Evolutionary conservation across 805 yeast species (phyloP).

Genomic region (Starmerella stigmatis): DNA sequence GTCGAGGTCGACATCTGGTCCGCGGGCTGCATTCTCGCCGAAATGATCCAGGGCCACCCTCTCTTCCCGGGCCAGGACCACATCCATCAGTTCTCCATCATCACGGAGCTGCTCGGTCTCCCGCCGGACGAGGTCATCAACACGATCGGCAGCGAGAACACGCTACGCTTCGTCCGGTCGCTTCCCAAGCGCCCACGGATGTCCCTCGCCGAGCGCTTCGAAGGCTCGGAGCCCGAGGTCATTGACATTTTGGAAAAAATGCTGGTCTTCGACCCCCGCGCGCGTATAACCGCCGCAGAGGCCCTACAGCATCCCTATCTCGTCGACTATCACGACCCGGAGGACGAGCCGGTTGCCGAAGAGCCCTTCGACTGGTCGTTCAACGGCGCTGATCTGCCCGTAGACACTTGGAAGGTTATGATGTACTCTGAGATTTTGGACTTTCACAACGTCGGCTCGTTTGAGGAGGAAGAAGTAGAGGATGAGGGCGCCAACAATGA

Average conservation of each 20-base stretch:
- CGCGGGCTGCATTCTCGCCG: constrained; percentile 94
- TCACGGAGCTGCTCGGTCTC: constrained; percentile 89
- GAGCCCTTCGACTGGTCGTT: constrained; percentile 96
- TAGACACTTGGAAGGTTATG: constrained; percentile 98
- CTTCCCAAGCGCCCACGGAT: constrained; percentile 89
- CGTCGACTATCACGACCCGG: constrained; percentile 92
- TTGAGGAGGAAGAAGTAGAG: constrained; percentile 21
- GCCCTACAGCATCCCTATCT: constrained; percentile 84
- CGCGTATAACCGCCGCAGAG: constrained; percentile 84
- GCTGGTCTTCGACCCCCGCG: constrained; percentile 91
- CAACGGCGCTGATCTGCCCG: constrained; percentile 94
- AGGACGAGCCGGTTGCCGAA: constrained; percentile 91
- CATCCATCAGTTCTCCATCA: constrained; percentile 94
- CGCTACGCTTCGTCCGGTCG: constrained; percentile 84
- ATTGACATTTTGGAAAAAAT: constrained; percentile 77
- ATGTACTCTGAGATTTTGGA: constrained; percentile 96
- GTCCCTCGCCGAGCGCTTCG: constrained; percentile 73
- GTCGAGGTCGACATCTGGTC: constrained; percentile 97
- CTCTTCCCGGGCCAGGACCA: constrained; percentile 97
- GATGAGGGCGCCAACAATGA: neutral
- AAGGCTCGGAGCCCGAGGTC: constrained; percentile 54
- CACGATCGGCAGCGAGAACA: constrained; percentile 91
- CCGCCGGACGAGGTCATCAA: constrained; percentile 95
- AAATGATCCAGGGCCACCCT: constrained; percentile 95
- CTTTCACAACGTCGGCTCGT: constrained; percentile 77